Base-by-base conservation (phyloP, 164 flowering plant genomes). In the Piper betle region DNA sequence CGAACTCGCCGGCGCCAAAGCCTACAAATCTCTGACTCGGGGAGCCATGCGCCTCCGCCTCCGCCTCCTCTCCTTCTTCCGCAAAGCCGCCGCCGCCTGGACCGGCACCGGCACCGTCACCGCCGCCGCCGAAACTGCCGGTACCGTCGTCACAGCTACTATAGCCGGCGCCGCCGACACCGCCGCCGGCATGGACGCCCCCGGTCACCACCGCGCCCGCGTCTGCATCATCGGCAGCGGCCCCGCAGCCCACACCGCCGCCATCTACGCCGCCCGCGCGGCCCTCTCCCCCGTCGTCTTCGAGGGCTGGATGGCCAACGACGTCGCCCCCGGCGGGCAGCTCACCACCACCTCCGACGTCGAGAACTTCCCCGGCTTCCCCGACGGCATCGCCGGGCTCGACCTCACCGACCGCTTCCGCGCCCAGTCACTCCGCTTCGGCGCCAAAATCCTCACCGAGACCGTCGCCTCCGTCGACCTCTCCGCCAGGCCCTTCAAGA, bases 261-360 rank as follows among this genome's bases (percentile, higher is more conserved):
- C 99, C 46, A 85, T 94, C 66, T 91, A 94, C 74, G 82, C 96
- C 18, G 79, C 97, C 10, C 83, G 99, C 0, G 99, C 99, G 1
- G 87, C 88, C 74, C 89, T 94, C 67, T 80, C 79, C 59, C 99
- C 99, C 13, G 66, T 94, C 60, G 81, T 94, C 42, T 94, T 94
- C 61, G 97, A 94, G 60, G 99, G 99, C 2, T 85, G 85, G 89
- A 85, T 88, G 97, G 99, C 96, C 67, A 88, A 88, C 72, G 96
- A 73, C 63, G 80, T 94, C 62, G 99, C 99, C 4, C 86, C 99
- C 13, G 99, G 99, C 12, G 99, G 99, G 4, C 99, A 94, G 72
- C 89, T 94, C 63, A 94, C 96, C 61, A 94, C 99, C 68, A 94
- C 97, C 63, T 25, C 97, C 52, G 97, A 94, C 57, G 99, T 94